Conservation (phyloP, 2,329 filamentous ascomycete genomes). For the Mycosphaerelloides madeirae region DNA sequence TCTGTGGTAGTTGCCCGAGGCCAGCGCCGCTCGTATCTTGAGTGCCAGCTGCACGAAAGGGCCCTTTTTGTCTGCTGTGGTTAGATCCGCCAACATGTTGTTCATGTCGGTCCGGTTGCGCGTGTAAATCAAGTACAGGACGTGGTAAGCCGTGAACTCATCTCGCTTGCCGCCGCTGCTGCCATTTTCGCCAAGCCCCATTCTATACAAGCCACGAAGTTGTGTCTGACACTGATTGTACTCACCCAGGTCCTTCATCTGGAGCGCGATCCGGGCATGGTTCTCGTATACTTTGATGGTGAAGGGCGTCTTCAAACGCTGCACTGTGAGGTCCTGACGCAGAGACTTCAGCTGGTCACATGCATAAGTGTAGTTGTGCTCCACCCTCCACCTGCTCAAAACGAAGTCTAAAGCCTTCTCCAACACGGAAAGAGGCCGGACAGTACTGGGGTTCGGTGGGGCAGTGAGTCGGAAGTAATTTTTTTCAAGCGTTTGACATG, state of each 20-base stretch:
- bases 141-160: conserved; percentile 99
- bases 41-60: conserved; percentile 83
- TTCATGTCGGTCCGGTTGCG: conserved; percentile 98
- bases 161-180: conserved; percentile 69
- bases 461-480: conserved; percentile 90
- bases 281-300: conserved; percentile 96
- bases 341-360: conserved; percentile 99
- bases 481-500: conserved; percentile 81
- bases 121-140: conserved; percentile 98
- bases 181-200: conserved; percentile 74
- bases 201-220: conserved; percentile 82
- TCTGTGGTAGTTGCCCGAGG: conserved; percentile 91
- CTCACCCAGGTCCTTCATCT: conserved; percentile 99
- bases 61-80: conserved; percentile 87
- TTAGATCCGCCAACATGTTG: conserved; percentile 98
- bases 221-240: conserved; percentile 99
- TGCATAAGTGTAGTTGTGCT: conserved; percentile 93
- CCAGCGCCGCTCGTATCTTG: conserved; percentile 82
- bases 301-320: conserved; percentile 94
- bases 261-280: conserved; percentile 92
- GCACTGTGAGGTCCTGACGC: conserved; percentile 95
- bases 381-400: conserved; percentile 90
- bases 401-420: conserved; percentile 80
- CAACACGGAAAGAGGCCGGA: conserved; percentile 76
- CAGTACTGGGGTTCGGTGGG: conserved; percentile 79